phyloP scores from a whole-genome alignment of 148 eudicot genomes.

The Cornus florida region DNA sequence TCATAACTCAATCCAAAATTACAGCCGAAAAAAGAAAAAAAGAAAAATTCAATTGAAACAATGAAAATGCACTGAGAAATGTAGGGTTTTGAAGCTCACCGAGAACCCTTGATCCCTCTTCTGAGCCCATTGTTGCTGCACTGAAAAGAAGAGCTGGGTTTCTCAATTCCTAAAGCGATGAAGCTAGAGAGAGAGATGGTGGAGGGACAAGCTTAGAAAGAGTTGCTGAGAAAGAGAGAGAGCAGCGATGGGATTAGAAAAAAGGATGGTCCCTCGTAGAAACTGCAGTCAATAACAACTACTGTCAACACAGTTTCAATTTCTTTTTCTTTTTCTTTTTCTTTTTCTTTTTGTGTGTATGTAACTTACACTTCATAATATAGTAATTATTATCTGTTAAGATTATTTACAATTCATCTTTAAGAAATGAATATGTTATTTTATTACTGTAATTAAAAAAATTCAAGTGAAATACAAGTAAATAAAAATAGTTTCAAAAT shows the following conservation, averaged over 20 bases:
- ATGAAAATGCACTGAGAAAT: background rate
- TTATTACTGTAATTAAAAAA: too few species aligned
- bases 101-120: constrained; percentile 38
- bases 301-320: background rate
- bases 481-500: too few species aligned
- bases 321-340: too few species aligned
- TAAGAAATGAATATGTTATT: too few species aligned
- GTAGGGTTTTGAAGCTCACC: constrained; percentile 30
- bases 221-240: background rate
- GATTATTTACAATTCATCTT: too few species aligned
- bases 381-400: too few species aligned
- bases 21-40: background rate
- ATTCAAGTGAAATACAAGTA: too few species aligned
- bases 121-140: constrained; percentile 38
- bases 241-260: background rate
- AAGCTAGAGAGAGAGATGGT: background rate
- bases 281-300: background rate
- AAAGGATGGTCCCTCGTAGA: background rate
- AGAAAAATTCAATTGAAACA: background rate
- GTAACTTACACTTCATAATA: too few species aligned
- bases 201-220: background rate
- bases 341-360: too few species aligned
- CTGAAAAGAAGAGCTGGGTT: background rate
- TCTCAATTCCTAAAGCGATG: background rate
- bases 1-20: background rate